These are phyloP conservation scores for Funneliformis geosporum DNA, from an alignment of 192 early-diverging fungal species.

Conservation along the genomic window DNA sequence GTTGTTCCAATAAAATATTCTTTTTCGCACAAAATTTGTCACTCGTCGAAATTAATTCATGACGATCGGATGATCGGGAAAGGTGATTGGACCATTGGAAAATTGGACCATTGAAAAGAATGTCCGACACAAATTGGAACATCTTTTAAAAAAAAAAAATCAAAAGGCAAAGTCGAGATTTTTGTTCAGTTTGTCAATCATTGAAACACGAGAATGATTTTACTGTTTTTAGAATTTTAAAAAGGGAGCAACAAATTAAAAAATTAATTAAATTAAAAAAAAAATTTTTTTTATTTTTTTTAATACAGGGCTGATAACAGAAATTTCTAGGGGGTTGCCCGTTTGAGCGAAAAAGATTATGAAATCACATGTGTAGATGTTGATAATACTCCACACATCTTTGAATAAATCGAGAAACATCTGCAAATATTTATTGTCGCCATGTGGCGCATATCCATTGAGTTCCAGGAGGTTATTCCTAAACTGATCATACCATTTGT, in stretches of 20 bases:
- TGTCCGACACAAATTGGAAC: background rate
- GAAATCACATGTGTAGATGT: background rate
- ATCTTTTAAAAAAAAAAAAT: background rate
- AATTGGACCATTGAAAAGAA: no score
- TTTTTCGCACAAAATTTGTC: background rate
- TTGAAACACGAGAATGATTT: no score
- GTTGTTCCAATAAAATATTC: background rate
- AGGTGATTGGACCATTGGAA: no score
- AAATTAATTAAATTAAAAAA: no score
- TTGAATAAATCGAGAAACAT: background rate
- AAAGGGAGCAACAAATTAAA: no score
- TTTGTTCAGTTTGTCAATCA: no score
- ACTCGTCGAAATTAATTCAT: background rate
- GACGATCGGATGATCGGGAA: background rate
- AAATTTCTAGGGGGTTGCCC: no score
- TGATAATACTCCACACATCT: background rate
- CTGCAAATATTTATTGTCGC: background rate
- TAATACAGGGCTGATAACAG: no score
- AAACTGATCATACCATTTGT: background rate
- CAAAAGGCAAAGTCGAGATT: no score
- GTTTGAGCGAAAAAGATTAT: no score
- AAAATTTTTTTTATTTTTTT: no score
- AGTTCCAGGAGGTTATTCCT: background rate
- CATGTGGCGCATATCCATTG: background rate
- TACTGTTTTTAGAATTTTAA: no score